Base-by-base conservation (phyloP, 2,329 filamentous ascomycete species). In the Claviceps sp. region DNA sequence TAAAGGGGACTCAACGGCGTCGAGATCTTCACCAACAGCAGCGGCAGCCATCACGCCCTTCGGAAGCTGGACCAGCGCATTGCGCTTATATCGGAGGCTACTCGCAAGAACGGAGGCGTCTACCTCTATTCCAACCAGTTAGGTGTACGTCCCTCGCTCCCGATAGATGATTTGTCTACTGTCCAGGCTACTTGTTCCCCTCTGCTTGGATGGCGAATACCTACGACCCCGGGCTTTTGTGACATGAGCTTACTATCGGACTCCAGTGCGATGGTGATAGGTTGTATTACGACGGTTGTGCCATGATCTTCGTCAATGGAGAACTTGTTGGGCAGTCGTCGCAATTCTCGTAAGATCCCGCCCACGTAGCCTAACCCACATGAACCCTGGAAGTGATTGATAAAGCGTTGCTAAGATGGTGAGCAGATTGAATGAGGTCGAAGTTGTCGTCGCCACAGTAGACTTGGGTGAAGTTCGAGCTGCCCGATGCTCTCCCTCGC, bases 391-490 rank as follows among this genome's bases (percentile, higher is more conserved):
- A 5, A 14, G 4, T 22, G 38, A 43, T 45, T 37, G 14, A 24
- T 4, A 40, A 30, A 13, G 11, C 24, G 9, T 46, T 42, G 37
- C 50, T 46, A 26, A 51, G n/a, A 37, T n/a, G n/a, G n/a, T 41
- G 16, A 22, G 37, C 34, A 45, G 50, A 20, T 30, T 48, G 30
- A 52, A 52, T 37, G 51, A 52, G 22, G 81, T 86, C 5, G 82
- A 86, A 58, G 80, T 86, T 4, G 67, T 83, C 18, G 78, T 74
- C 5, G 83, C 82, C 2, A 85, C 81, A 0, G 72, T 86, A 6
- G 82, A 86, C 58, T 69, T 86, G 2, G 86, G 91, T 59, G 81
- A 87, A 56, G 84, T 91, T 5, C n/a, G 69, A 48, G 22, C 45
- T 37, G 37, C 40, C 51, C 26, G 51, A 20, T 52, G 43, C 16